A percentile compares a stretch with the other conserved stretches of the same genome.
These are phyloP conservation scores for Fragilariopsis cylindrus DNA, from an alignment of 108 stramenopile species.

Conservation along the genomic window DNA sequence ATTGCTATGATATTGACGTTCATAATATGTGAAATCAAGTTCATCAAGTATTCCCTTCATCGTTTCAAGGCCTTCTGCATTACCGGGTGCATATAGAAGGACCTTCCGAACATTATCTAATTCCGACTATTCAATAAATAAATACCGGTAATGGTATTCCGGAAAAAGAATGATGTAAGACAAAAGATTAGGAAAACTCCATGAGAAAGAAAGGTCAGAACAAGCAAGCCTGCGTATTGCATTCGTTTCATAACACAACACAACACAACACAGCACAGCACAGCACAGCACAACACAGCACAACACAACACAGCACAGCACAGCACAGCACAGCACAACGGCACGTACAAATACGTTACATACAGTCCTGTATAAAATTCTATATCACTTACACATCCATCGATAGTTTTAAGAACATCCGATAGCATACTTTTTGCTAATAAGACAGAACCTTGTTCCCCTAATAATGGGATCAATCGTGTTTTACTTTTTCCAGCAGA, in stretches of 20 bases:
- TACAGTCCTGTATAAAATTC: too few relatives aligned
- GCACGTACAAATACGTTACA: too few relatives aligned
- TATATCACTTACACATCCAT: conserved; percentile 26
- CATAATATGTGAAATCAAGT: conserved; percentile 18
- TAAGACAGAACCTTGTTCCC: conserved; percentile 63
- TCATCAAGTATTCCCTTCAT: conserved; percentile 47
- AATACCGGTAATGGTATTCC: too few relatives aligned
- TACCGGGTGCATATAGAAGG: conserved; percentile 68
- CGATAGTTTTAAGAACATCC: conserved; percentile 63
- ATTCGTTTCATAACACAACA: too few relatives aligned
- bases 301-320: too few relatives aligned
- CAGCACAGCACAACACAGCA: too few relatives aligned
- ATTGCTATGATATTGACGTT: conserved; percentile 5
- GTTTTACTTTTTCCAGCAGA: conserved; percentile 76
- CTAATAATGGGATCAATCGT: conserved; percentile 58
- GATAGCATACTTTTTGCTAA: conserved; percentile 82
- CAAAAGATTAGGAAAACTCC: too few relatives aligned
- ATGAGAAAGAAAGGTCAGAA: too few relatives aligned
- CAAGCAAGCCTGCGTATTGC: too few relatives aligned
- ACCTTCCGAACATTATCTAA: conserved; percentile 47
- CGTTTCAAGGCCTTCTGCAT: conserved; percentile 24
- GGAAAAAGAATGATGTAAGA: too few relatives aligned
- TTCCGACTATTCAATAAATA: conserved; percentile 14
- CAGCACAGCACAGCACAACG: too few relatives aligned
- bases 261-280: too few relatives aligned